phyloP scores from a whole-genome alignment of 2,329 filamentous ascomycete genomes.

The Cladophialophora carrionii region DNA sequence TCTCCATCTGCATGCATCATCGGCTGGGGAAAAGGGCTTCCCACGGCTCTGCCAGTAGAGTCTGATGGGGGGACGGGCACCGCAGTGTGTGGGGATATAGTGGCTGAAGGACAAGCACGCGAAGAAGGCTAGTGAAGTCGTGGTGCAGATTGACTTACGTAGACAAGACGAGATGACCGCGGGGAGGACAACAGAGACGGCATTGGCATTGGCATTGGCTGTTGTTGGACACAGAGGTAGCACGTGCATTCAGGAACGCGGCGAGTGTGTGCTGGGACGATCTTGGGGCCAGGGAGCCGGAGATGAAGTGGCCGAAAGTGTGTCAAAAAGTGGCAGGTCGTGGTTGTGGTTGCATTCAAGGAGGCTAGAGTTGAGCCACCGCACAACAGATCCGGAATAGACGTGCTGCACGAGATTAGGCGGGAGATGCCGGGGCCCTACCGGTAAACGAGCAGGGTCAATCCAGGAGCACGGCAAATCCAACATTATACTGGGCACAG shows the following conservation, averaged over 20 bases:
- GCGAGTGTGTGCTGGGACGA: conserved; percentile 10
- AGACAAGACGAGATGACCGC: conserved; percentile 7
- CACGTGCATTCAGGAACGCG: conserved; percentile 22
- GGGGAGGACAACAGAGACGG: neutral
- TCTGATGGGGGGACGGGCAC: neutral
- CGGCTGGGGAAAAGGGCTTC: neutral
- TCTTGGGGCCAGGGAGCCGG: conserved; percentile 11
- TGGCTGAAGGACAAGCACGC: neutral
- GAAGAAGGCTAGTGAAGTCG: neutral
- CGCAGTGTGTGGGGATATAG: neutral
- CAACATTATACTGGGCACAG: neutral
- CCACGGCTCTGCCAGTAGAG: neutral
- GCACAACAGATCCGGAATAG: conserved; percentile 6
- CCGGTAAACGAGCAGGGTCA: neutral
- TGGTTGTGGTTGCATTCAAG: conserved; percentile 2
- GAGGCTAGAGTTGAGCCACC: conserved; percentile 12
- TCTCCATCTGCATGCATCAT: neutral
- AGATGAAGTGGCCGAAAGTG: conserved; percentile 22
- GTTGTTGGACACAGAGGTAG: conserved; percentile 10
- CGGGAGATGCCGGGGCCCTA: conserved; percentile 10
- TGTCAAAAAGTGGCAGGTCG: conserved; percentile 4
- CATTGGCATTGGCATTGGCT: conserved; percentile 15
- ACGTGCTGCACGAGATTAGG: conserved; percentile 9
- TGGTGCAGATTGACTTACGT: conserved; percentile 13
- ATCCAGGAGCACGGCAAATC: neutral